A percentile compares a stretch with the other conserved stretches of the same genome.
Evolutionary conservation across 169 alveolate species (phyloP).

Genomic region (Theileria orientalis): DNA sequence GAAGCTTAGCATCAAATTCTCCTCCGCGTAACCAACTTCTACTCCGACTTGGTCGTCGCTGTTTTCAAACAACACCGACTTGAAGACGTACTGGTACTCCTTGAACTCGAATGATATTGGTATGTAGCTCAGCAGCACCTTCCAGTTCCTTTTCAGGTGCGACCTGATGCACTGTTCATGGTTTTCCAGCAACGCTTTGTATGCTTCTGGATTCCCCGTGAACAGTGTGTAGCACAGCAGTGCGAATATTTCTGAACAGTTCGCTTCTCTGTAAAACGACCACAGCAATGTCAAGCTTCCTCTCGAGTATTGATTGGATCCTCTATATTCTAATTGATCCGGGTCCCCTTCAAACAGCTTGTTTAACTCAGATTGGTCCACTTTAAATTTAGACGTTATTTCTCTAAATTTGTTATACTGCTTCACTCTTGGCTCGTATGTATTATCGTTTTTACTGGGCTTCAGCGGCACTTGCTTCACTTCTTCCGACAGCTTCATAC

Average conservation of each 20-base stretch:
- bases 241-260: constrained; percentile 40
- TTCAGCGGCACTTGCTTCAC: not conserved
- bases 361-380: not conserved
- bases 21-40: not conserved
- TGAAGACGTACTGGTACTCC: constrained; percentile 13
- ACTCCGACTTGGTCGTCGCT: not conserved
- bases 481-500: not conserved
- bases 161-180: constrained; percentile 13
- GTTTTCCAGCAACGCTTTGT: constrained; percentile 23
- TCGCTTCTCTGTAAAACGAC: constrained; percentile 56
- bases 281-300: constrained; percentile 20
- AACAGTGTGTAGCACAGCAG: constrained; percentile 51
- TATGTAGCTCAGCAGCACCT: constrained; percentile 47
- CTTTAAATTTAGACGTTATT: constrained; percentile 18
- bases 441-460: not conserved
- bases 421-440: not conserved
- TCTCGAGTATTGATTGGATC: not conserved
- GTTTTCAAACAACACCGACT: not conserved
- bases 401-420: not conserved
- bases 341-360: not conserved
- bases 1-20: not conserved
- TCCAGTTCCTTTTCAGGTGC: constrained; percentile 39
- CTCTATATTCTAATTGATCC: not conserved
- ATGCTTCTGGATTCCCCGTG: constrained; percentile 27
- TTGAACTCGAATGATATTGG: constrained; percentile 44